These are phyloP conservation scores for Solanum arcanum DNA, from an alignment of 257 asterid species.

Conservation along the genomic window DNA sequence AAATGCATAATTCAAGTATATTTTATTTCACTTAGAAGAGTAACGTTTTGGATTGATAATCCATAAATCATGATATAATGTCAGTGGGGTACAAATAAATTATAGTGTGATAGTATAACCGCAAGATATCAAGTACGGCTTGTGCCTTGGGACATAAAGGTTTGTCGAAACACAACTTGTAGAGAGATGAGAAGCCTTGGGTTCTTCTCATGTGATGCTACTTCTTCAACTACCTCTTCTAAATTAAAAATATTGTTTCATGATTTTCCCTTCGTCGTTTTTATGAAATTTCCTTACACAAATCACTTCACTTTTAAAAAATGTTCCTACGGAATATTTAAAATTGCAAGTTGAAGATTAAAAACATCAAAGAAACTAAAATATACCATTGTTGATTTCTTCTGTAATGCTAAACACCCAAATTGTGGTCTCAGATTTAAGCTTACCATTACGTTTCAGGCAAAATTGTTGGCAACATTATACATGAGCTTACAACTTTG, in stretches of 20 bases:
- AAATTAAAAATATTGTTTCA: background rate
- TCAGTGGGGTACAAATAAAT: too few species aligned
- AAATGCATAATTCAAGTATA: too few species aligned
- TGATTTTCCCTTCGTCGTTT: background rate
- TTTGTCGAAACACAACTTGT: background rate
- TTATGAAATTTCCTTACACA: background rate
- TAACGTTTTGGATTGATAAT: too few species aligned
- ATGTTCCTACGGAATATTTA: background rate
- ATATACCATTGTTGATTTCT: background rate
- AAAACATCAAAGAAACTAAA: background rate
- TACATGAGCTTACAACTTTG: background rate
- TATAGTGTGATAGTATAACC: too few species aligned
- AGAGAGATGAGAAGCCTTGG: background rate
- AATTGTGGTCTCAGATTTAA: background rate
- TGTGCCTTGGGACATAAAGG: too few species aligned
- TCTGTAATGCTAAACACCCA: background rate
- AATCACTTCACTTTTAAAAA: background rate
- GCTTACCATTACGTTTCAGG: background rate
- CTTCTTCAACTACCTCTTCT: background rate
- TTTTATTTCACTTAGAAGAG: too few species aligned
- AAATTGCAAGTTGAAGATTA: background rate
- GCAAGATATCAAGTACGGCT: too few species aligned
- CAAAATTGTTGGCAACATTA: background rate
- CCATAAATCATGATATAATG: too few species aligned
- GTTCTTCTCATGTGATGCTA: background rate